phyloP scores from a whole-genome alignment of 2,329 filamentous ascomycete species.

The Claviceps quebecensis region DNA sequence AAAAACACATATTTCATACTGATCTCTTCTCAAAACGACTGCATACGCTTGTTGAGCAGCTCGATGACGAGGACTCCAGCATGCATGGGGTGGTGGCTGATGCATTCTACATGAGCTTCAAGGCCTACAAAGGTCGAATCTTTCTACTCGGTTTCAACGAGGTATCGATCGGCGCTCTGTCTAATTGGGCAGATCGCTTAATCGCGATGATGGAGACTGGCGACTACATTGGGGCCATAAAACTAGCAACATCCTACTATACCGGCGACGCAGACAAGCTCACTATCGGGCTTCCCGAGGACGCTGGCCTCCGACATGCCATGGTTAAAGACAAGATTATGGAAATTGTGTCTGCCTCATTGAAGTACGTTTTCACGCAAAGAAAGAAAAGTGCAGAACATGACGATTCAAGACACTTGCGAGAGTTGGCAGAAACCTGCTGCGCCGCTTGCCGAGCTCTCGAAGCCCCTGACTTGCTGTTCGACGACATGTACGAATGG shows the following conservation, averaged over 20 bases:
- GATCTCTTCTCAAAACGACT: slow-evolving; percentile 86
- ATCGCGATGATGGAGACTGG: slow-evolving; percentile 91
- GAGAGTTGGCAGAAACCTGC: slow-evolving; percentile 67
- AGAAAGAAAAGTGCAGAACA: slow-evolving; percentile 33
- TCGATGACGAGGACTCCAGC: slow-evolving; percentile 73
- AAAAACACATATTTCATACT: slow-evolving; percentile 82
- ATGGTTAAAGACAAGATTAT: slow-evolving; percentile 81
- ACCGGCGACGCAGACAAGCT: slow-evolving; percentile 83
- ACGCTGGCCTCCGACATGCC: slow-evolving; percentile 57
- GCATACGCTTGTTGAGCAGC: slow-evolving; percentile 68
- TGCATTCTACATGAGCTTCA: slow-evolving; percentile 96
- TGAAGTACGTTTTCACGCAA: slow-evolving; percentile 75
- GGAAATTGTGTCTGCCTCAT: slow-evolving; percentile 84
- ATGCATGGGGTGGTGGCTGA: slow-evolving; percentile 96
- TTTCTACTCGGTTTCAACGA: slow-evolving; percentile 94
- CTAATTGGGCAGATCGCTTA: slow-evolving; percentile 92
- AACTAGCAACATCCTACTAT: slow-evolving; percentile 84
- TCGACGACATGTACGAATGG: slow-evolving; percentile 80
- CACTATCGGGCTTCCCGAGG: slow-evolving; percentile 84
- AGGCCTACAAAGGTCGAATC: slow-evolving; percentile 82
- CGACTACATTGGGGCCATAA: slow-evolving; percentile 87
- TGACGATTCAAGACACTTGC: slow-evolving; percentile 46
- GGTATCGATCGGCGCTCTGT: slow-evolving; percentile 76
- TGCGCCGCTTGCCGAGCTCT: slow-evolving; percentile 73
- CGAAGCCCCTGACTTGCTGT: slow-evolving; percentile 67